Evolutionary conservation across 2,329 filamentous ascomycete genomes (phyloP).

Genomic region (Phialemoniopsis sp.): DNA sequence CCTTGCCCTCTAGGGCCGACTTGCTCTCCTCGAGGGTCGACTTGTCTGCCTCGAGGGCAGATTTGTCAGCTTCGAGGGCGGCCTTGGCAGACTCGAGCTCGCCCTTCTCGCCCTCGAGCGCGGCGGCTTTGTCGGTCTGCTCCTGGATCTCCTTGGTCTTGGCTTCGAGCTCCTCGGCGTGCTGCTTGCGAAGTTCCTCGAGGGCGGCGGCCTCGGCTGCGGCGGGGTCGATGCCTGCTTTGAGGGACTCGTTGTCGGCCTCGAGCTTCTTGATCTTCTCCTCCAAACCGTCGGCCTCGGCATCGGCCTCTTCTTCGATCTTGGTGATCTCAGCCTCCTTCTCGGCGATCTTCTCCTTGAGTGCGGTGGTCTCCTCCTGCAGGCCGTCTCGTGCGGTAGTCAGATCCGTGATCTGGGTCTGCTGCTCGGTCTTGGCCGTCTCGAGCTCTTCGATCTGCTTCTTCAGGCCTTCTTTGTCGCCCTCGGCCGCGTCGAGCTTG

Average conservation of each 20-base stretch:
- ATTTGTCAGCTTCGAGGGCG: slow-evolving; percentile 6
- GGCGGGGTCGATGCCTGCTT: slow-evolving; percentile 3
- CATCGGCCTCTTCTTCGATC: slow-evolving; percentile 5
- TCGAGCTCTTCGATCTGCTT: slow-evolving; percentile 6
- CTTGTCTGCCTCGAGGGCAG: slow-evolving; percentile 4
- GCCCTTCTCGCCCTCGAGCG: background rate
- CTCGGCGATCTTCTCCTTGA: slow-evolving; percentile 3
- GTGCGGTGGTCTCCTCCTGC: slow-evolving; percentile 4
- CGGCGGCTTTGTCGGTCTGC: background rate
- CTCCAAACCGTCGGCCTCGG: slow-evolving; percentile 4
- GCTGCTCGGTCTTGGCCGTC: slow-evolving; percentile 1
- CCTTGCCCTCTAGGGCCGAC: slow-evolving; percentile 3
- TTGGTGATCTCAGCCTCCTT: slow-evolving; percentile 7
- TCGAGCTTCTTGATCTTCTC: slow-evolving; percentile 7
- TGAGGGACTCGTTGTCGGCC: slow-evolving; percentile 1
- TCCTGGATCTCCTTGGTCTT: background rate
- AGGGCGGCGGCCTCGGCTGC: background rate
- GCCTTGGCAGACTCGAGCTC: slow-evolving; percentile 1
- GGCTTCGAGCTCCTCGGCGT: slow-evolving; percentile 2
- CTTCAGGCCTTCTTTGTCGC: slow-evolving; percentile 2
- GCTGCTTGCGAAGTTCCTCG: slow-evolving; percentile 3
- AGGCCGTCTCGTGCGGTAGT: slow-evolving; percentile 5
- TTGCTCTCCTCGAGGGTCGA: background rate
- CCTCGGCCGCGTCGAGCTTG: too few species aligned
- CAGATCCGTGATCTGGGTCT: slow-evolving; percentile 3